phyloP scores from a whole-genome alignment of 163 green algal genomes.

The Scenedesmus sp. region DNA sequence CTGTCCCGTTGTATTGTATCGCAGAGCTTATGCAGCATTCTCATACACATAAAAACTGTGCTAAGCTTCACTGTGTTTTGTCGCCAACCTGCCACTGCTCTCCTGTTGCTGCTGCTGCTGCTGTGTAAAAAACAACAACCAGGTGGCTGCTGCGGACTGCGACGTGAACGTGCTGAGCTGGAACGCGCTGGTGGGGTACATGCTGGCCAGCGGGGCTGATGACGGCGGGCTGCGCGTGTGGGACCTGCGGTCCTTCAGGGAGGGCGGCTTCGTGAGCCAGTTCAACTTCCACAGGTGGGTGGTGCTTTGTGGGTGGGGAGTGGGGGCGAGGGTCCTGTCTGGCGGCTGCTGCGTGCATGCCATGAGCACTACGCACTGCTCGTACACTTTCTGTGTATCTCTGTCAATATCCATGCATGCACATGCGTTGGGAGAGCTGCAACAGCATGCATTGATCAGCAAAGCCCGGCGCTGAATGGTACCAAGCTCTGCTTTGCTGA shows the following conservation, averaged over 20 bases:
- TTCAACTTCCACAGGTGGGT: slow-evolving; percentile 89
- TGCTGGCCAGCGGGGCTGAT: slow-evolving; percentile 94
- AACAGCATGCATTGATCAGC: neutral
- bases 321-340: neutral
- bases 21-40: too few relatives aligned
- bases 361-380: too few relatives aligned
- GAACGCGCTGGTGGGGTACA: slow-evolving; percentile 92
- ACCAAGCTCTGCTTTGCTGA: neutral
- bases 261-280: slow-evolving; percentile 78
- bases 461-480: neutral
- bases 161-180: slow-evolving; percentile 99
- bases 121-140: neutral
- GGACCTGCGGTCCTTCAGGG: slow-evolving; percentile 91
- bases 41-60: too few relatives aligned
- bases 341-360: neutral
- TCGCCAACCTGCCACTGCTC: neutral
- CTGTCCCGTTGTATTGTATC: too few relatives aligned
- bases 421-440: too few relatives aligned
- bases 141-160: slow-evolving; percentile 72
- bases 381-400: too few relatives aligned
- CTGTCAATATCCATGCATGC: too few relatives aligned
- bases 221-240: slow-evolving; percentile 93
- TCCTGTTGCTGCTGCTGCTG: slow-evolving; percentile 24
- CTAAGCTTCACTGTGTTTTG: neutral
- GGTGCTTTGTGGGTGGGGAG: neutral